Conservation (phyloP, 352 stramenopile species). For the Pythium brachiatum region DNA sequence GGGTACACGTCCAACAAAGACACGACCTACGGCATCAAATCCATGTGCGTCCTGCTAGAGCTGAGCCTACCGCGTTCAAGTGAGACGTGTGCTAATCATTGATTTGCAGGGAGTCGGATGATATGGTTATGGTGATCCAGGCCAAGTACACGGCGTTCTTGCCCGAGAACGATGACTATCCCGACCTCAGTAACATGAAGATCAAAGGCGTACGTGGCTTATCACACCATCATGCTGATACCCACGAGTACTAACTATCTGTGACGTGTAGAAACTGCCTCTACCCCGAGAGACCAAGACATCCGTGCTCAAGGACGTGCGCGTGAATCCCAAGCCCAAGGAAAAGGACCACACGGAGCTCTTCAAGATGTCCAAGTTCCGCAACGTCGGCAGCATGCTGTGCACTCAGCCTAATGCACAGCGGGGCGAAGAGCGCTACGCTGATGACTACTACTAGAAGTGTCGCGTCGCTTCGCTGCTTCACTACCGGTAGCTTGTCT, state of each 20-base stretch:
- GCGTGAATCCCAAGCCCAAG: slow-evolving; percentile 34
- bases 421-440: slow-evolving; percentile 6
- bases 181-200: slow-evolving; percentile 77
- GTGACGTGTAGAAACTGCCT: slow-evolving; percentile 53
- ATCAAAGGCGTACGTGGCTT: slow-evolving; percentile 60
- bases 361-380: slow-evolving; percentile 90
- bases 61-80: too few relatives aligned
- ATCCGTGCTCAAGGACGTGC: slow-evolving; percentile 67
- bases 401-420: slow-evolving; percentile 52
- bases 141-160: slow-evolving; percentile 63
- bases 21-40: slow-evolving; percentile 72
- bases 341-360: slow-evolving; percentile 37
- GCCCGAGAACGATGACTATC: slow-evolving; percentile 68
- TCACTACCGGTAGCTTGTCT: neutral
- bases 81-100: too few relatives aligned
- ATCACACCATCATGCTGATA: neutral
- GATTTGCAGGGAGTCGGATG: slow-evolving; percentile 54
- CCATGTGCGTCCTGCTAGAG: slow-evolving; percentile 36
- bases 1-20: slow-evolving; percentile 56
- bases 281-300: slow-evolving; percentile 67
- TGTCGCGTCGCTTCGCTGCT: too few relatives aligned
- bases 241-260: neutral
- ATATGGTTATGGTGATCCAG: slow-evolving; percentile 70
- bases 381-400: slow-evolving; percentile 63
- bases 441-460: slow-evolving; percentile 17